A percentile compares a stretch with the other conserved stretches of the same genome.
These are phyloP conservation scores for Fusarium xyrophilum DNA, from an alignment of 2,329 filamentous ascomycete genomes.

Conservation along the genomic window DNA sequence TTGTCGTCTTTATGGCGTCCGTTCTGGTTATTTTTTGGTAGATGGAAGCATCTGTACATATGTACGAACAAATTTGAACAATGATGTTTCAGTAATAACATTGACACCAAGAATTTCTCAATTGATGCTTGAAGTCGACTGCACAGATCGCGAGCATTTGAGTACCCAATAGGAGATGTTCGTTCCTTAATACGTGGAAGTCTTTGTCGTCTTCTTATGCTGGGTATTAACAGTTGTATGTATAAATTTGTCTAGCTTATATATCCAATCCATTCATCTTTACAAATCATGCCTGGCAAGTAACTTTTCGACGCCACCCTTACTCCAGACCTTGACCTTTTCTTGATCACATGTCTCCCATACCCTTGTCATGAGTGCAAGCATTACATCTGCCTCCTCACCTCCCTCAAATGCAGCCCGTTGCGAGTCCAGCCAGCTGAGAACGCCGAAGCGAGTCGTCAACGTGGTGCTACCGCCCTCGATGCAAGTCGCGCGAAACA, in stretches of 20 bases:
- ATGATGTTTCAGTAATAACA: conserved; percentile 8
- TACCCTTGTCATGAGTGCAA: conserved; percentile 63
- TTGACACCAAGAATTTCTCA: not conserved
- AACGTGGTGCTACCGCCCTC: conserved; percentile 80
- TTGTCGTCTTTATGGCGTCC: conserved; percentile 29
- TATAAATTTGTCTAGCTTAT: conserved; percentile 6
- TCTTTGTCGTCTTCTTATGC: conserved; percentile 19
- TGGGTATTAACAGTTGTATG: conserved; percentile 29
- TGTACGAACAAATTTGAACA: conserved; percentile 40
- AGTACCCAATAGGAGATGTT: not conserved
- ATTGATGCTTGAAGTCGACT: not conserved
- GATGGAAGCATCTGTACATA: conserved; percentile 35
- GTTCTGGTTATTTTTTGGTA: conserved; percentile 24
- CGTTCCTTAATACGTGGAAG: not conserved
- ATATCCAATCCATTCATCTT: not conserved
- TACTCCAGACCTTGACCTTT: conserved; percentile 72
- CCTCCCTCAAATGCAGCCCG: conserved; percentile 51
- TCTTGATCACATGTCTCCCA: conserved; percentile 71
- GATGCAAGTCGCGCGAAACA: conserved; percentile 72
- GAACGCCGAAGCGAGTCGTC: conserved; percentile 74
- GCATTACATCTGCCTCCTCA: conserved; percentile 58
- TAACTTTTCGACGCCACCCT: conserved; percentile 51
- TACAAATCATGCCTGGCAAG: conserved; percentile 26
- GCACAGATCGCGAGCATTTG: not conserved
- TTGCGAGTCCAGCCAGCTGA: conserved; percentile 76